phyloP scores from a whole-genome alignment of 768 basidiomycete genomes.

The Coprinopsis sp. region DNA sequence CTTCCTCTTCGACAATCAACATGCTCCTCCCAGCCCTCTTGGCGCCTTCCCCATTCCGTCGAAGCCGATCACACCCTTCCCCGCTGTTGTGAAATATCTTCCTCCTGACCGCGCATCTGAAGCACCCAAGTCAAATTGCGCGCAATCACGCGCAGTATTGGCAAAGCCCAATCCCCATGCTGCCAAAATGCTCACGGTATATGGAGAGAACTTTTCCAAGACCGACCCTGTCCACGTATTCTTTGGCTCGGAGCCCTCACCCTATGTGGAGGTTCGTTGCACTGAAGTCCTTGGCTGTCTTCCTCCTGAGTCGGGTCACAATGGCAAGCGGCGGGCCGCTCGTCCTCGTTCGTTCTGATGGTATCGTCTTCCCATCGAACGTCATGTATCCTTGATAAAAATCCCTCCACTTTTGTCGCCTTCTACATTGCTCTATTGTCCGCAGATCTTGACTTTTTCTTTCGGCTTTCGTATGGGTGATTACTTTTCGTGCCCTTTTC shows the following conservation, averaged over 20 bases:
- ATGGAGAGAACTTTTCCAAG: slow-evolving; percentile 88
- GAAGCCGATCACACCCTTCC: slow-evolving; percentile 83
- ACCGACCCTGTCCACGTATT: slow-evolving; percentile 76
- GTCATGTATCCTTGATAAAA: slow-evolving; percentile 81
- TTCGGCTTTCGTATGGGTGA: slow-evolving; percentile 3
- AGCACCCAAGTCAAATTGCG: slow-evolving; percentile 68
- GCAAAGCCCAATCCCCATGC: slow-evolving; percentile 76
- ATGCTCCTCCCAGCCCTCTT: slow-evolving; percentile 47
- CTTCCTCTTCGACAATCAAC: slow-evolving; percentile 75
- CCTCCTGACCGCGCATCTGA: slow-evolving; percentile 85
- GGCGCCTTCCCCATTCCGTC: slow-evolving; percentile 75
- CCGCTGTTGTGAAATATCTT: slow-evolving; percentile 84
- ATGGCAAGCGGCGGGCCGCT: slow-evolving; percentile 71
- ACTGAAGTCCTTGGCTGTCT: slow-evolving; percentile 80
- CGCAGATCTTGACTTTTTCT: slow-evolving; percentile 18
- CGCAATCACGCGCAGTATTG: slow-evolving; percentile 60
- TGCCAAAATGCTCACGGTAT: slow-evolving; percentile 78
- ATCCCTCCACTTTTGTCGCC: too few species aligned
- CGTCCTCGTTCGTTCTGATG: slow-evolving; percentile 77
- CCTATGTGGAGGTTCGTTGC: slow-evolving; percentile 85
- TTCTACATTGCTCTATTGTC: slow-evolving; percentile 13
- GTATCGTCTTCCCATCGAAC: slow-evolving; percentile 82
- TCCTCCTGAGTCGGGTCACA: slow-evolving; percentile 60
- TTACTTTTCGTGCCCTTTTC: too few species aligned
- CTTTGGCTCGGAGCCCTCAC: slow-evolving; percentile 83